Evolutionary conservation across 2,329 filamentous ascomycete species (phyloP).

Genomic region (Metarhizium brunneum): DNA sequence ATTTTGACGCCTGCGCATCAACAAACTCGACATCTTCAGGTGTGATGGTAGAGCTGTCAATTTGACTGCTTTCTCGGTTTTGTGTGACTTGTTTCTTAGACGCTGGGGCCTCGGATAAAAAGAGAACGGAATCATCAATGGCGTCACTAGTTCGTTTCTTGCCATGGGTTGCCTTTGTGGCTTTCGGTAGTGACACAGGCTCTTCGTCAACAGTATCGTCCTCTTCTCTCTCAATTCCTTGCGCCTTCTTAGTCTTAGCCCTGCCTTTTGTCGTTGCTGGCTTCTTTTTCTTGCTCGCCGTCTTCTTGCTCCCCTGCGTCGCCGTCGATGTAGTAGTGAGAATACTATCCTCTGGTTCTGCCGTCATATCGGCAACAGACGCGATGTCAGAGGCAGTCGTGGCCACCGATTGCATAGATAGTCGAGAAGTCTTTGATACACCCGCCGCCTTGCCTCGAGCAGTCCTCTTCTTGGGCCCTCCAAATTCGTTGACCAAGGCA

Average conservation of each 20-base stretch:
- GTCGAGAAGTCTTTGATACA: constrained; percentile 60
- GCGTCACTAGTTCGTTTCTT: constrained; percentile 57
- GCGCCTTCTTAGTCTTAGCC: constrained; percentile 36
- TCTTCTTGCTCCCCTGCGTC: constrained; percentile 50
- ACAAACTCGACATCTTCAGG: constrained; percentile 31
- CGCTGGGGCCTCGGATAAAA: constrained; percentile 37
- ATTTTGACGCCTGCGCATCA: constrained; percentile 22
- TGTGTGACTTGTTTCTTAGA: constrained; percentile 50
- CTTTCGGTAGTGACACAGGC: constrained; percentile 16
- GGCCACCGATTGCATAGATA: constrained; percentile 48
- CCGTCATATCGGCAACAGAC: constrained; percentile 37
- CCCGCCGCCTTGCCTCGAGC: constrained; percentile 43
- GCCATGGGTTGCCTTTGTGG: constrained; percentile 36
- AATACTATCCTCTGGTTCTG: constrained; percentile 48
- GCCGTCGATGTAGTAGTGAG: constrained; percentile 50
- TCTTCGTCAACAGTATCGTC: constrained; percentile 11
- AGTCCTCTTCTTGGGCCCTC: constrained; percentile 44
- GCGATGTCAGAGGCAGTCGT: constrained; percentile 40
- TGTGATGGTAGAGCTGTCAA: constrained; percentile 29
- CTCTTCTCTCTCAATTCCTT: constrained; percentile 25
- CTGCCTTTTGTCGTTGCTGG: constrained; percentile 34
- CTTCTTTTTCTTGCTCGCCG: constrained; percentile 42
- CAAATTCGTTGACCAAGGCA: constrained; percentile 49
- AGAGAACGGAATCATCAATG: constrained; percentile 38
- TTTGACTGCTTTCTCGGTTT: constrained; percentile 36